Percentiles rank a stretch among this genome's conserved stretches.
phyloP scores from a whole-genome alignment of 331 rosid species.

The Stylosanthes scabra region DNA sequence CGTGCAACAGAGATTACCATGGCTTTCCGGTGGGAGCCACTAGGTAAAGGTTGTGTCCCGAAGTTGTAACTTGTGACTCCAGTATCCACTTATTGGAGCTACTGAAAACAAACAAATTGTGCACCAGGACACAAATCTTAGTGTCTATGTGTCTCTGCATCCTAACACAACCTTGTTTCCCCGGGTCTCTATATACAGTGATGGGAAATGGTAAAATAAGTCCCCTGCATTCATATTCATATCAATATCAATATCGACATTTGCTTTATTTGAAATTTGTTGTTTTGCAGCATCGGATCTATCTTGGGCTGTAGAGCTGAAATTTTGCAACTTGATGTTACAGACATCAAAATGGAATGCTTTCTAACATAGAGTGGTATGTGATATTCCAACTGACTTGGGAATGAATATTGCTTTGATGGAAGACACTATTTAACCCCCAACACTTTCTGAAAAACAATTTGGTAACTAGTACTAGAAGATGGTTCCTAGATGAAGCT shows the following conservation, averaged over 20 bases:
- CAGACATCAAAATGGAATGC: constrained; percentile 91
- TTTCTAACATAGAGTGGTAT: constrained; percentile 51
- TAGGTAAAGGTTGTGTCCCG: too few species aligned
- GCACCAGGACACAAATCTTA: too few species aligned
- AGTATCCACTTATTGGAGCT: too few species aligned
- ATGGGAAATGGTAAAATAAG: constrained; percentile 14
- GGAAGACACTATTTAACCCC: not conserved
- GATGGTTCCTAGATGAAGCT: not conserved
- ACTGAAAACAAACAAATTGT: too few species aligned
- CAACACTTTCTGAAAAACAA: not conserved
- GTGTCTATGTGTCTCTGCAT: too few species aligned
- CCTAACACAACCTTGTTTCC: too few species aligned
- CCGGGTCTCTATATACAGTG: too few species aligned
- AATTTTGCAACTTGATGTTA: constrained; percentile 91
- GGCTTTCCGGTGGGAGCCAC: too few species aligned
- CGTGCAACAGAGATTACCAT: too few species aligned
- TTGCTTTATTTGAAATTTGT: not conserved
- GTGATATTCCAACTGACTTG: not conserved
- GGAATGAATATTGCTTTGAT: not conserved
- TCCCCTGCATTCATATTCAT: constrained; percentile 1
- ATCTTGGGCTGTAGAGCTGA: constrained; percentile 86
- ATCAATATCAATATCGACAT: not conserved
- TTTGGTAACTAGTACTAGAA: not conserved
- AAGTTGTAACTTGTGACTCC: too few species aligned
- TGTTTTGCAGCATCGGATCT: constrained; percentile 78